Conservation (phyloP, 2,329 filamentous ascomycete species). For the Penicillium psychrosexuale region DNA sequence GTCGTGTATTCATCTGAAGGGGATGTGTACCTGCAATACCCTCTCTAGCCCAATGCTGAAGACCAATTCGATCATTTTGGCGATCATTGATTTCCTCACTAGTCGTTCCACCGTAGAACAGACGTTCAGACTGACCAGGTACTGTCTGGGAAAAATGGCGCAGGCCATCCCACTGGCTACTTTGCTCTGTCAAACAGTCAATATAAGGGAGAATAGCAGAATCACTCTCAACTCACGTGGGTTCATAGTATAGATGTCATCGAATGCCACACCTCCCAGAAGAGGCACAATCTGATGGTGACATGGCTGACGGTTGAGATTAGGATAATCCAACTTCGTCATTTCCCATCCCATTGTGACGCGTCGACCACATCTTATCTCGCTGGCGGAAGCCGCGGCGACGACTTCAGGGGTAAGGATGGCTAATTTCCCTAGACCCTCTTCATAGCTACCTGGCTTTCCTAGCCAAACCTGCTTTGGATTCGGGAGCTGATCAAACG, state of each 20-base stretch:
- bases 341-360: constrained; percentile 56
- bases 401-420: constrained; percentile 55
- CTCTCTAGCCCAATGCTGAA: constrained; percentile 50
- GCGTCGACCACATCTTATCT: constrained; percentile 52
- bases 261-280: constrained; percentile 48
- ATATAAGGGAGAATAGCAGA: background rate
- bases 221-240: constrained; percentile 36
- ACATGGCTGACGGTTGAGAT: constrained; percentile 52
- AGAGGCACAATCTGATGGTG: constrained; percentile 52
- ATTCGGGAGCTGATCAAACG: constrained; percentile 49
- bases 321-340: constrained; percentile 55
- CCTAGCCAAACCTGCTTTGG: constrained; percentile 50
- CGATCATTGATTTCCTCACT: constrained; percentile 47
- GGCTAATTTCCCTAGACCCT: constrained; percentile 52
- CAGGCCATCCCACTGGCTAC: constrained; percentile 53
- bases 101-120: constrained; percentile 52
- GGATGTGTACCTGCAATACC: constrained; percentile 42
- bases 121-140: constrained; percentile 35
- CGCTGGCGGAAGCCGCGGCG: constrained; percentile 47
- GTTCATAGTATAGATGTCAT: constrained; percentile 52
- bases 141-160: constrained; percentile 49
- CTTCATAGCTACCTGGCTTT: constrained; percentile 46
- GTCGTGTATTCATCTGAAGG: background rate
- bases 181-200: constrained; percentile 39
- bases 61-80: constrained; percentile 46